Evolutionary conservation across 305 asterid genomes (phyloP).

Genomic region (Fraxinus baroniana): DNA sequence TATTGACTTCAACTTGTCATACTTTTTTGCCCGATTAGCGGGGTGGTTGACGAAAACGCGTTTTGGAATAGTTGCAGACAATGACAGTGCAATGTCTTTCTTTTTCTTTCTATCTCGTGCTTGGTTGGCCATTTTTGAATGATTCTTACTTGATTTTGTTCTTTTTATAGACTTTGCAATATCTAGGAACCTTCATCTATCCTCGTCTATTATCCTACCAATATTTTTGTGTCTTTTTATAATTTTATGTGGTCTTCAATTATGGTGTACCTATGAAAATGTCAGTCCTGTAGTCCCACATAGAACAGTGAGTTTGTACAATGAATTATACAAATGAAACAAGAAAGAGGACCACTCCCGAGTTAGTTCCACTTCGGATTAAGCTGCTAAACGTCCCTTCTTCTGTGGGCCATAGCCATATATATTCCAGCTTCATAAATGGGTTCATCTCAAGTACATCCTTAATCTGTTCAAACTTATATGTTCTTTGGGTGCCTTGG

Average conservation of each 20-base stretch:
- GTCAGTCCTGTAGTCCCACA: neutral
- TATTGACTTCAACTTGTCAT: neutral
- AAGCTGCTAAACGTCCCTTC: neutral
- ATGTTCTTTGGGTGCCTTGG: neutral
- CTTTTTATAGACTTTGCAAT: neutral
- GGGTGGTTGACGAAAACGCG: neutral
- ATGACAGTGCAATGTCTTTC: neutral
- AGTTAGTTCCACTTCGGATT: neutral
- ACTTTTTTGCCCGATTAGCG: neutral
- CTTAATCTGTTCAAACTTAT: neutral
- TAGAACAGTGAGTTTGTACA: neutral
- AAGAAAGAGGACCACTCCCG: neutral
- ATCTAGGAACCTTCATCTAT: constrained; percentile 2
- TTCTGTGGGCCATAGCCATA: neutral
- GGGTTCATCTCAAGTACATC: neutral
- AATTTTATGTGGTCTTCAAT: neutral
- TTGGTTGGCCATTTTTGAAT: neutral
- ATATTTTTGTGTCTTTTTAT: neutral
- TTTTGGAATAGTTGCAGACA: neutral
- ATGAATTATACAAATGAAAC: neutral
- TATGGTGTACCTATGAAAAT: neutral
- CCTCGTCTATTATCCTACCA: neutral
- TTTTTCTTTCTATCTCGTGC: neutral
- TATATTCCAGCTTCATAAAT: neutral
- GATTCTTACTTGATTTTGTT: neutral